Evolutionary conservation across 1,284 basidiomycete genomes (phyloP).

Genomic region (Microbotryum violaceum): DNA sequence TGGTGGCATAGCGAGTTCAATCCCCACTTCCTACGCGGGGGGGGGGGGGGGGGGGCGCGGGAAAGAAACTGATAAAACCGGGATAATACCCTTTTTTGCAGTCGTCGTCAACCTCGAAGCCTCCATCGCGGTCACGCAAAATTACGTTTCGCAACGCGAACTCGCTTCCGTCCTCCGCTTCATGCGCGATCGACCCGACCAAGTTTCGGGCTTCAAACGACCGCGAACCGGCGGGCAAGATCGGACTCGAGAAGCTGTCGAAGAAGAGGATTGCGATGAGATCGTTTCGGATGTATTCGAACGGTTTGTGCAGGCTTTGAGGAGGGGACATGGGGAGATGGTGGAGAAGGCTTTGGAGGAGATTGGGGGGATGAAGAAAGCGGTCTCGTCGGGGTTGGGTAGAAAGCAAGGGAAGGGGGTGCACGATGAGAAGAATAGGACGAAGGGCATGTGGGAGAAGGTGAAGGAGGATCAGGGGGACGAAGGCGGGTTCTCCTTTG

Average conservation of each 20-base stretch:
- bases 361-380: background rate
- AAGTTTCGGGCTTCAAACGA: conserved; percentile 44
- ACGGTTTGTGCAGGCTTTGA: conserved; percentile 6
- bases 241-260: conserved; percentile 12
- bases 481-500: conserved; percentile 13
- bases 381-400: no score
- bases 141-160: conserved; percentile 44
- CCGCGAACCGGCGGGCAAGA: background rate
- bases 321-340: background rate
- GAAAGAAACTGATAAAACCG: no score
- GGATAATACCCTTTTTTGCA: background rate
- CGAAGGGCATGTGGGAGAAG: conserved; percentile 4
- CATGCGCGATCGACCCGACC: conserved; percentile 43
- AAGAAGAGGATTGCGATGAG: conserved; percentile 14
- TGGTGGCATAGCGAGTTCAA: conserved; percentile 36
- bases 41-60: no score
- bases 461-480: background rate
- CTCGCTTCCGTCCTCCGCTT: conserved; percentile 43
- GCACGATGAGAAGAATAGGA: background rate
- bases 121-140: conserved; percentile 45
- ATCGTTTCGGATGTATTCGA: conserved; percentile 8
- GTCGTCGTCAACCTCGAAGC: conserved; percentile 39
- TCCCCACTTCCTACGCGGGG: no score
- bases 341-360: background rate
- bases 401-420: background rate